These are phyloP conservation scores for Trichoderma brevicompactum DNA, from an alignment of 2,329 filamentous ascomycete genomes.

Conservation along the genomic window DNA sequence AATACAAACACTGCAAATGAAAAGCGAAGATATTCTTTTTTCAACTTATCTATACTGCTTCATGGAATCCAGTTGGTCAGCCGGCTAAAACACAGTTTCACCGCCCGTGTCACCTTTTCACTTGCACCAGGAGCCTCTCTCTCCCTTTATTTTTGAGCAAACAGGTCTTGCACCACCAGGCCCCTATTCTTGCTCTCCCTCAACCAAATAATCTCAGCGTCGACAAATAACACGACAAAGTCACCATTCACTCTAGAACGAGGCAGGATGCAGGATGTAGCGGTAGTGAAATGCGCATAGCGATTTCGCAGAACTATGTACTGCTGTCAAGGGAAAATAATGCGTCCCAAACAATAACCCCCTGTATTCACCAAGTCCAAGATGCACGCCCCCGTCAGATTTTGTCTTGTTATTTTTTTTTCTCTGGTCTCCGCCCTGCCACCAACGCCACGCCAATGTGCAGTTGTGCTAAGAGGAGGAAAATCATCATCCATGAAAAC, in stretches of 20 bases:
- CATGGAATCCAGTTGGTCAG: too few species aligned
- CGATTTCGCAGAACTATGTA: constrained; percentile 6
- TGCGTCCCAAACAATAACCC: neutral
- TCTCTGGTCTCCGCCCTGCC: constrained; percentile 23
- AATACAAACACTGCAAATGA: too few species aligned
- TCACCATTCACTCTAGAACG: neutral
- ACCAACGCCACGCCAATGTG: constrained; percentile 28
- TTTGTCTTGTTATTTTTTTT: constrained; percentile 3
- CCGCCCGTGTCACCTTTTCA: too few species aligned
- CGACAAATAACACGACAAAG: neutral
- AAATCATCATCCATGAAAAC: constrained; percentile 5
- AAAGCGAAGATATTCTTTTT: too few species aligned
- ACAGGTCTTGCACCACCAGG: too few species aligned
- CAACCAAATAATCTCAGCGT: neutral
- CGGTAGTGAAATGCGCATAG: neutral
- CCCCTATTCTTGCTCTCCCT: neutral
- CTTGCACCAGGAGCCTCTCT: too few species aligned
- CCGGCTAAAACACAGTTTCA: too few species aligned
- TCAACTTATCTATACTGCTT: too few species aligned
- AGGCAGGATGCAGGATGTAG: neutral
- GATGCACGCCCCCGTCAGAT: neutral
- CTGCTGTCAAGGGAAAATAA: neutral
- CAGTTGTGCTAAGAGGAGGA: constrained; percentile 21
- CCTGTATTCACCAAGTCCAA: constrained; percentile 4
- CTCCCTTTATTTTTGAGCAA: too few species aligned